phyloP scores from a whole-genome alignment of 2,329 filamentous ascomycete genomes.

The Curvularia verruculosa region DNA sequence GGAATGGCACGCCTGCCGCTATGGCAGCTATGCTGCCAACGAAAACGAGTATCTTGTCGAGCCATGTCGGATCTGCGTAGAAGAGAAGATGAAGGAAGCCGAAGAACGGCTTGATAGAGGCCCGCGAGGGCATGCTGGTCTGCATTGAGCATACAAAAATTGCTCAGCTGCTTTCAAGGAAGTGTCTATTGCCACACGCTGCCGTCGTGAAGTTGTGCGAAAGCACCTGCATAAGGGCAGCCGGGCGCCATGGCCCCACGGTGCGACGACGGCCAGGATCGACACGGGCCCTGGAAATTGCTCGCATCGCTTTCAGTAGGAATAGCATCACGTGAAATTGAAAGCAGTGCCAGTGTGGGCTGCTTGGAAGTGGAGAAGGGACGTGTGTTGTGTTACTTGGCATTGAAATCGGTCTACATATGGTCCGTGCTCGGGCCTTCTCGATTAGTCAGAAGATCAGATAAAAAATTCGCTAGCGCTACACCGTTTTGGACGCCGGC shows the following conservation, averaged over 20 bases:
- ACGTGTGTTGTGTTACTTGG: conserved; percentile 16
- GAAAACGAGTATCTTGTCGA: conserved; percentile 44
- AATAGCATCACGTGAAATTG: conserved; percentile 25
- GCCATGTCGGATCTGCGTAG: conserved; percentile 47
- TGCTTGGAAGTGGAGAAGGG: conserved; percentile 18
- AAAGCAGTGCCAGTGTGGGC: conserved; percentile 15
- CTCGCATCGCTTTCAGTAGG: conserved; percentile 18
- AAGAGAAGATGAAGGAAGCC: conserved; percentile 45
- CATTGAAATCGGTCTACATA: conserved; percentile 3
- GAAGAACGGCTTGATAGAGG: conserved; percentile 39
- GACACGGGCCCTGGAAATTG: conserved; percentile 24
- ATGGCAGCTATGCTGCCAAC: conserved; percentile 56
- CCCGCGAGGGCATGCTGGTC: conserved; percentile 34
- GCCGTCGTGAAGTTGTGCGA: conserved; percentile 30
- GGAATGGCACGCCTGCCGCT: conserved; percentile 67
- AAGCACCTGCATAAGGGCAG: conserved; percentile 22
- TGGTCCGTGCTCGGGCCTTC: conserved; percentile 17
- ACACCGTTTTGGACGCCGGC: conserved; percentile 3
- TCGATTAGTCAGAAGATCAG: conserved; percentile 35
- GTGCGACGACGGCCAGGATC: conserved; percentile 32
- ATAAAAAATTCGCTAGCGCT: conserved; percentile 39
- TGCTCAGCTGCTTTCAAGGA: conserved; percentile 19
- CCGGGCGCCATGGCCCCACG: conserved; percentile 27
- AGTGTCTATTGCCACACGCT: conserved; percentile 21
- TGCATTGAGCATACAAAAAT: conserved; percentile 31